Conservation (phyloP, 768 basidiomycete genomes). For the Trametes cubensis region DNA sequence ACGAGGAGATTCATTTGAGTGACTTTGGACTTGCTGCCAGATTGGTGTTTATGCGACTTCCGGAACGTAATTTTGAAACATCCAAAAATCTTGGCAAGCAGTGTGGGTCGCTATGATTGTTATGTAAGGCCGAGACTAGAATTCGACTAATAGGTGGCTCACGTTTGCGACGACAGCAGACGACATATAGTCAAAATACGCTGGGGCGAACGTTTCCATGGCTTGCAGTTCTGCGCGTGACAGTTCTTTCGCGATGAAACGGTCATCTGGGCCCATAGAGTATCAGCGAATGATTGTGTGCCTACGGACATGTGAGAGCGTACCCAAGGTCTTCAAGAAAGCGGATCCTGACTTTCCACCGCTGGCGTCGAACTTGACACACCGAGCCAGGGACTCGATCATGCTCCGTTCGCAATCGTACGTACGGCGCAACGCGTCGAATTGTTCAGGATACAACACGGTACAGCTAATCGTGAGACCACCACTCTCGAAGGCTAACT, state of each 20-base stretch:
- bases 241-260: conserved; percentile 97
- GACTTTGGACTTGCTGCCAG: conserved; percentile 67
- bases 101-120: conserved; percentile 75
- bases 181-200: conserved; percentile 98
- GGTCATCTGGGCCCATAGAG: conserved; percentile 67
- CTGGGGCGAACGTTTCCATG: conserved; percentile 95
- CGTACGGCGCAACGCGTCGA: conserved; percentile 87
- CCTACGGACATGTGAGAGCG: conserved; percentile 18
- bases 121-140: neutral
- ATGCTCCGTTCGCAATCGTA: conserved; percentile 95
- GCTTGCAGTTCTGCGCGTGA: conserved; percentile 90
- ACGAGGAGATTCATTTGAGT: conserved; percentile 95
- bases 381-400: conserved; percentile 90
- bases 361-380: conserved; percentile 93
- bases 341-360: conserved; percentile 98
- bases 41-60: conserved; percentile 73
- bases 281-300: conserved; percentile 8
- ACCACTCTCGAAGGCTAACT: conserved; percentile 84
- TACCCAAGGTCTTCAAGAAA: conserved; percentile 93
- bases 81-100: conserved; percentile 95
- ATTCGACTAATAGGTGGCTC: conserved; percentile 32
- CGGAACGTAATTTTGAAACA: conserved; percentile 93
- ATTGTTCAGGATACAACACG: conserved; percentile 95
- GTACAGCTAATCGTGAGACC: conserved; percentile 91
- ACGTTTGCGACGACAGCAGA: conserved; percentile 88